Percentiles rank a stretch among this genome's conserved stretches.
phyloP scores from a whole-genome alignment of 148 eudicot species.

The Salicornia ramosissima region DNA sequence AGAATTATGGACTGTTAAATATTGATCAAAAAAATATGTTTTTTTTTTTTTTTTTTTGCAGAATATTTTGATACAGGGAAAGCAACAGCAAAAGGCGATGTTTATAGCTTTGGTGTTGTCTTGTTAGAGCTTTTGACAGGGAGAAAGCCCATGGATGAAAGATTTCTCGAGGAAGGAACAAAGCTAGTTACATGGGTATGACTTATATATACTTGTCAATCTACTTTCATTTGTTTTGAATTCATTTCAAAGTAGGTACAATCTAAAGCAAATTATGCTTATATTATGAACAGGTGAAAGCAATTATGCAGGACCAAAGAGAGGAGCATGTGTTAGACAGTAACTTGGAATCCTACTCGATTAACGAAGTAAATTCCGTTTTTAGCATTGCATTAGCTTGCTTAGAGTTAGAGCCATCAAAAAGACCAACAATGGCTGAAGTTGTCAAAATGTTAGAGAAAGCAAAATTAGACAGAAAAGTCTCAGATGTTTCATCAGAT shows the following conservation, averaged over 20 bases:
- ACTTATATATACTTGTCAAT: neutral
- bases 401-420: slow-evolving; percentile 63
- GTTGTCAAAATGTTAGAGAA: slow-evolving; percentile 70
- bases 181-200: slow-evolving; percentile 85
- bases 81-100: slow-evolving; percentile 94
- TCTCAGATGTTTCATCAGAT: slow-evolving; percentile 19
- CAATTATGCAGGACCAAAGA: slow-evolving; percentile 60
- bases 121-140: slow-evolving; percentile 87
- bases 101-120: slow-evolving; percentile 91
- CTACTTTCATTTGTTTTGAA: neutral
- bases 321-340: slow-evolving; percentile 70
- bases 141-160: slow-evolving; percentile 76
- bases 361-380: slow-evolving; percentile 47
- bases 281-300: slow-evolving; percentile 68
- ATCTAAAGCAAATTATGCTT: neutral
- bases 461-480: slow-evolving; percentile 27
- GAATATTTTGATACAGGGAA: slow-evolving; percentile 94
- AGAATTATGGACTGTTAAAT: neutral
- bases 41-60: slow-evolving; percentile 28
- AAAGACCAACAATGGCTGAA: slow-evolving; percentile 72
- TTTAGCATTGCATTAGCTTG: slow-evolving; percentile 70
- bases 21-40: neutral
- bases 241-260: neutral
- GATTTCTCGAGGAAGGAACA: slow-evolving; percentile 85
- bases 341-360: slow-evolving; percentile 44